Evolutionary conservation across 2,329 filamentous ascomycete species (phyloP), one percentile per base, ranked within the genome.

Genomic region (Malbranchea cinnamomea): DNA sequence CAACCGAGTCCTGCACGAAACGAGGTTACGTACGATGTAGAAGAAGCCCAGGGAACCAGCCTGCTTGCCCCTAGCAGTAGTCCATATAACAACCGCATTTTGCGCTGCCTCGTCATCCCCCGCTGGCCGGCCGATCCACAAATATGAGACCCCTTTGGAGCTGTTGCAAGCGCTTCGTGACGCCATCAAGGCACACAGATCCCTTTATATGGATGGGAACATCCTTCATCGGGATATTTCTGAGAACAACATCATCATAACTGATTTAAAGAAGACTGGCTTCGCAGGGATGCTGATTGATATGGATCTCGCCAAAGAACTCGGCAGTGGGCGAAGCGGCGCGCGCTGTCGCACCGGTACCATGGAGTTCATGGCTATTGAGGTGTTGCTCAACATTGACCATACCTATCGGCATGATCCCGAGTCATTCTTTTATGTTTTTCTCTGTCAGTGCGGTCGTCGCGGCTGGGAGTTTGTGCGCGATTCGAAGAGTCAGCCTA

Each of bases 181-280:
- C 31, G 46, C 46, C 9, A 47, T 59, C 29, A 50, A 38, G n/a
- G 53, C 42, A n/a, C 48, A 59, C 30, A 42, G 34, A n/a, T 54
- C 47, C 10, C 40, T 61, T 0, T 49, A 51, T 17, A 8, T 41
- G 1, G 32, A 48, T 4, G 45, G 47, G 7, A 42, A 44, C 4
- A 53, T 59, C 30, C 45, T 59, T 6, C 47, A 60, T 34, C 40
- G 40, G 18, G 49, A 59, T 21, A 48, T 60, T 9, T 59, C 49
- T 0, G 37, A 46, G 2, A 44, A 47, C n/a, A 59, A 56, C 28
- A 51, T 60, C 11, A 54, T 59, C 17, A 52, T 60, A 9, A 41
- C 45, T 2, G 44, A 39, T 16, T 35, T 39, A 6, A 43, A 38
- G 4, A 32, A 4, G 2, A 13, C 29, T 2, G 34, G 37, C 14